Evolutionary conservation across 2,329 filamentous ascomycete species (phyloP).

Genomic region (Xylaria polymorpha): DNA sequence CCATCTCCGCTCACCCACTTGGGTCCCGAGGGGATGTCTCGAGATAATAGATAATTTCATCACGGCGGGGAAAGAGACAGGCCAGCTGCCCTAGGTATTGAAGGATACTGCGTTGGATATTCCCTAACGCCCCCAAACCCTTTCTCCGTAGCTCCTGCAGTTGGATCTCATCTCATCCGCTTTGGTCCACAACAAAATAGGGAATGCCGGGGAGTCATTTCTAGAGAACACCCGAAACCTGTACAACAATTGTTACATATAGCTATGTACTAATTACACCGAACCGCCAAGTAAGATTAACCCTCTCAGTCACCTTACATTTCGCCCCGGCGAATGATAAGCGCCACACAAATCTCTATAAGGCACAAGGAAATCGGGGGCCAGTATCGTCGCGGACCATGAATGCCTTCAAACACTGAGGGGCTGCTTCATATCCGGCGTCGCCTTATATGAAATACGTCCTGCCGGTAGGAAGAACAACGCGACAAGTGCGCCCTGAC

Average conservation of each 20-base stretch:
- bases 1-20: not conserved
- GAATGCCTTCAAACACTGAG: slow-evolving; percentile 24
- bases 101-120: not conserved
- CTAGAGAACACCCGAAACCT: slow-evolving; percentile 8
- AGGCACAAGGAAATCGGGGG: not conserved
- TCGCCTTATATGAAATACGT: slow-evolving; percentile 62
- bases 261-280: slow-evolving; percentile 19
- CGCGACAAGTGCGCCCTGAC: slow-evolving; percentile 62
- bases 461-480: slow-evolving; percentile 68
- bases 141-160: not conserved
- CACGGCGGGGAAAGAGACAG: not conserved
- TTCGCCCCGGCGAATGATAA: not conserved
- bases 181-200: not conserved
- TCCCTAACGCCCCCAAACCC: not conserved
- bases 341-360: not conserved
- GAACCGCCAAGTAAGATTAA: not conserved
- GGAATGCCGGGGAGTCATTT: not conserved
- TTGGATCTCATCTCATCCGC: not conserved
- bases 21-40: not conserved
- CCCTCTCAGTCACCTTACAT: not conserved
- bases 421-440: slow-evolving; percentile 58
- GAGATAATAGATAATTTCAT: not conserved
- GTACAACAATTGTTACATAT: slow-evolving; percentile 27
- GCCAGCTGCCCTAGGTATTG: not conserved
- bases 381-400: not conserved